phyloP scores from a whole-genome alignment of 768 basidiomycete genomes.

The Lentinula sp. region DNA sequence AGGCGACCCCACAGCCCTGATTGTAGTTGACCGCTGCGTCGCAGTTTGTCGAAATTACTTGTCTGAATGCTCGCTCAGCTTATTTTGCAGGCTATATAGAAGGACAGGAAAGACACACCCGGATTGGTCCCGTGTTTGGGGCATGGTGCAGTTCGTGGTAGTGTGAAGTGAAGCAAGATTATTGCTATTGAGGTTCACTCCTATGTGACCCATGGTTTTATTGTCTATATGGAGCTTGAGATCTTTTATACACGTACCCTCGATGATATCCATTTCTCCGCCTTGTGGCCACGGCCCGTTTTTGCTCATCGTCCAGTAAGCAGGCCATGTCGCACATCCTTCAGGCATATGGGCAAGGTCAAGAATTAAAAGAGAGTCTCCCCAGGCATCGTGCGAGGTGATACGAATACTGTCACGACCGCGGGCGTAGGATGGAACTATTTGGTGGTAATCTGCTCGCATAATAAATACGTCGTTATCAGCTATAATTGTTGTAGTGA shows the following conservation, averaged over 20 bases:
- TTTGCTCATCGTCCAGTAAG: conserved; percentile 52
- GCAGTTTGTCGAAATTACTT: conserved; percentile 37
- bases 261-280: conserved; percentile 60
- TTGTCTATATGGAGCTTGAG: too few relatives aligned
- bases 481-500: conserved; percentile 17
- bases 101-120: conserved; percentile 30
- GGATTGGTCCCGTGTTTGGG: conserved; percentile 29
- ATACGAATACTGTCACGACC: conserved; percentile 60
- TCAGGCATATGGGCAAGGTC: conserved; percentile 56
- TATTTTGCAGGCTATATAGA: neutral
- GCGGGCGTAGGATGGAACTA: conserved; percentile 28
- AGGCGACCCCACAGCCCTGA: conserved; percentile 53
- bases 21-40: conserved; percentile 46
- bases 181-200: conserved; percentile 38
- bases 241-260: conserved; percentile 28
- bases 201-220: conserved; percentile 17
- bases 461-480: conserved; percentile 44
- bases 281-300: conserved; percentile 52
- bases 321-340: conserved; percentile 59
- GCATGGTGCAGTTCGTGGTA: conserved; percentile 39
- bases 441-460: conserved; percentile 41
- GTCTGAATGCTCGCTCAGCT: conserved; percentile 18
- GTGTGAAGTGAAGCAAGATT: conserved; percentile 57
- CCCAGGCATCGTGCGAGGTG: conserved; percentile 34
- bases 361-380: conserved; percentile 41